Base-by-base conservation (phyloP, 148 eudicot genomes). In the Fallopia convolvulus region DNA sequence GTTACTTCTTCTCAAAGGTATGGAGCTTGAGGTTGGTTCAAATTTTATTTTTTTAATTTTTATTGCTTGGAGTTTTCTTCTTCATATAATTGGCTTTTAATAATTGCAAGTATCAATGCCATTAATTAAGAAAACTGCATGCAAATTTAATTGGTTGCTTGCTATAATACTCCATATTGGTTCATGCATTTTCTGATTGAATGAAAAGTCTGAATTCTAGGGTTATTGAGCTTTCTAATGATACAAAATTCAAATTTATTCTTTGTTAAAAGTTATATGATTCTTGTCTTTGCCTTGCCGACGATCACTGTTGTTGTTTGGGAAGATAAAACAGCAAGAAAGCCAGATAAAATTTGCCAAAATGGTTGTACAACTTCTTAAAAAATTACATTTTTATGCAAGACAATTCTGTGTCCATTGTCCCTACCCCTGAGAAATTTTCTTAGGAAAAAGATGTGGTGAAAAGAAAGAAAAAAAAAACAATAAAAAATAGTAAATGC, bases 291-390 rank as follows among this genome's bases (percentile, higher is more conserved):
- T 68, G 72, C 72, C 70, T 17, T 42, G 46, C 72, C 72, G 72
- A 68, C 72, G 72, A 5, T 68, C 72, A 68, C 72, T 68, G 46
- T 68, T 68, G 72, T 15, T 68, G 72, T 33, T 36, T 13, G 40
- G 17, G 41, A 32, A 13, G 41, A 5, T 50, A 17, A 3, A 32
- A 15, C 10, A 26, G 70, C 70, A 30, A 30, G 40, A 13, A 30
- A 65, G 18, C 41, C 41, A 65, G n/a, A 65, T 41, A 65, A 65
- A 65, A 30, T 65, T 32, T 30, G 6, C 40, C 70, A 65, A 65
- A 30, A 32, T 30, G 9, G 21, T 4, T 2, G 72, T 68, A 68
- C 72, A 68, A 14, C n/a, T 63, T 63, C 3, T 33, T 32, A 11
- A 66, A 66, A 36, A 32, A 15, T 66, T 58, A 0, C 0, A 68